phyloP scores from a whole-genome alignment of 495 filamentous ascomycete species.

The Neurospora tetraspora region DNA sequence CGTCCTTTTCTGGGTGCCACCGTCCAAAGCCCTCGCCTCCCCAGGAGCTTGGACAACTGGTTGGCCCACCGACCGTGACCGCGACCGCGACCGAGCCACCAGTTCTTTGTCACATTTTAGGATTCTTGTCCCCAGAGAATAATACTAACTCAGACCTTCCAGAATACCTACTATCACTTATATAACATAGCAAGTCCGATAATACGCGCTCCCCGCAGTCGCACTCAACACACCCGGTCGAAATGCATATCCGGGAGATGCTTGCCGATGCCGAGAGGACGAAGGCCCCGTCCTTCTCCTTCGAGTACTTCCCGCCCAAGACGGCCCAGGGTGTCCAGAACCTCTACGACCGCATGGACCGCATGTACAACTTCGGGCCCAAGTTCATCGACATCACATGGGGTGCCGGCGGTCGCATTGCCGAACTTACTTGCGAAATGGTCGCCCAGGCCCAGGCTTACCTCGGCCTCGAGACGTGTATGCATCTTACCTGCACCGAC shows the following conservation, averaged over 20 bases:
- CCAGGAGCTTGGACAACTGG: neutral
- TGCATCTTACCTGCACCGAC: constrained; percentile 98
- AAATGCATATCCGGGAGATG: constrained; percentile 85
- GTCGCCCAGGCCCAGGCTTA: constrained; percentile 93
- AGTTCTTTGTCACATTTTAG: neutral
- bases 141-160: neutral
- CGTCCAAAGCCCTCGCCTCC: neutral
- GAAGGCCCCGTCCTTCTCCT: constrained; percentile 81
- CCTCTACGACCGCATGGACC: constrained; percentile 98
- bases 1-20: neutral
- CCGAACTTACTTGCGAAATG: constrained; percentile 95
- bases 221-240: constrained; percentile 12
- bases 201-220: neutral
- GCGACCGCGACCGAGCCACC: neutral
- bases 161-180: neutral
- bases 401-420: constrained; percentile 89
- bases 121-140: neutral
- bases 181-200: neutral
- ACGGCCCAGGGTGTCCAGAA: constrained; percentile 98
- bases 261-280: constrained; percentile 69
- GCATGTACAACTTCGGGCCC: constrained; percentile 90
- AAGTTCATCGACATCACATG: constrained; percentile 98
- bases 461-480: constrained; percentile 94
- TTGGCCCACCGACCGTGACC: neutral
- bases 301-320: constrained; percentile 99